Conservation (phyloP, 2,329 filamentous ascomycete genomes). For the Ophiostoma pallidulum region DNA sequence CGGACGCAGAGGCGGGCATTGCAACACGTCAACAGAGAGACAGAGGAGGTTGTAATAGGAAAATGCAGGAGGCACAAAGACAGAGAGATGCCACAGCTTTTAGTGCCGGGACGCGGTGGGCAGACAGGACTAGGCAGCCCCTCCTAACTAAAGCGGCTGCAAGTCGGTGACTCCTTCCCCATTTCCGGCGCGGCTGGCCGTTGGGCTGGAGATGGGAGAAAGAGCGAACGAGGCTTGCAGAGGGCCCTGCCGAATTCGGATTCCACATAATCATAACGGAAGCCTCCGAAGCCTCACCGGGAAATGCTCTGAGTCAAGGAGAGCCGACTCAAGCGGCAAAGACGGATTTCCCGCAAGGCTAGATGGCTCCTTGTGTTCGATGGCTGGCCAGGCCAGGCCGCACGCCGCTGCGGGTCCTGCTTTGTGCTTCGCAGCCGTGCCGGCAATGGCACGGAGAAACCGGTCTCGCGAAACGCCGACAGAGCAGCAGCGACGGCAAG, state of each 20-base stretch:
- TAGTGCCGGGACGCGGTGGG: not conserved
- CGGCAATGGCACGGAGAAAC: too few relatives aligned
- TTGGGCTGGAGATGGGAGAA: not conserved
- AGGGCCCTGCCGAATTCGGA: not conserved
- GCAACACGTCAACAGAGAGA: not conserved
- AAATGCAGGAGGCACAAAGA: not conserved
- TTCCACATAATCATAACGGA: not conserved
- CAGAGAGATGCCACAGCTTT: not conserved
- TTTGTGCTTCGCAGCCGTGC: too few relatives aligned
- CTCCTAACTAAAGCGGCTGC: not conserved
- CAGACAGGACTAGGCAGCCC: not conserved
- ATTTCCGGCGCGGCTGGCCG: not conserved
- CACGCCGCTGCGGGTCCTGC: too few relatives aligned
- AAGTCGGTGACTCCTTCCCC: slow-evolving; percentile 8
- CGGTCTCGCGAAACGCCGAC: too few relatives aligned
- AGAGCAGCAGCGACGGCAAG: too few relatives aligned
- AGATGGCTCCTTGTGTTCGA: too few relatives aligned
- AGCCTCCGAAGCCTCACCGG: not conserved
- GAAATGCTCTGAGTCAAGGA: not conserved
- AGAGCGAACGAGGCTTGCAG: not conserved
- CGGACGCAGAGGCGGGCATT: not conserved
- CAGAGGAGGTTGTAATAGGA: not conserved
- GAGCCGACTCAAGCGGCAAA: not conserved
- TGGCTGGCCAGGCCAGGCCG: too few relatives aligned
- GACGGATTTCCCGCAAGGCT: too few relatives aligned